Evolutionary conservation across 2,329 filamentous ascomycete genomes (phyloP).

Genomic region (Pestalotiopsis sp.): DNA sequence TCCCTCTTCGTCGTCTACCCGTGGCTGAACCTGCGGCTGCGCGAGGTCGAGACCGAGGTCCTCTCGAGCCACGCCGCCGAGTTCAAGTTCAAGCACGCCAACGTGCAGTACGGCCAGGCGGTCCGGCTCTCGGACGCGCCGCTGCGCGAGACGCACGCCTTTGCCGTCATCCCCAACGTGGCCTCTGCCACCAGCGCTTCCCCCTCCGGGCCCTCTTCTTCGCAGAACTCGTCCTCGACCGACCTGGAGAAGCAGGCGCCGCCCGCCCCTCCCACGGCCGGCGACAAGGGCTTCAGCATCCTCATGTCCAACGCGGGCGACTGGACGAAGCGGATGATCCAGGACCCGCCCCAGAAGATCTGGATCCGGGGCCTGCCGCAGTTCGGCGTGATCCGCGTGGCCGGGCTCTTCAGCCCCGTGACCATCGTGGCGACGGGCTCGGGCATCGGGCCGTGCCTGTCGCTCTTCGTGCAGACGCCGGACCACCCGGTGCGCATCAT

Average conservation of each 20-base stretch:
- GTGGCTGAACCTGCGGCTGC: conserved; percentile 63
- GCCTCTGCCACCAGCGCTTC: conserved; percentile 12
- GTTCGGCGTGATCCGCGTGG: conserved; percentile 59
- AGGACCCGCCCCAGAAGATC: conserved; percentile 52
- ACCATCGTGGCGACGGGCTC: conserved; percentile 66
- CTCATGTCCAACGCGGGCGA: conserved; percentile 66
- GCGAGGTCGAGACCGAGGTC: conserved; percentile 55
- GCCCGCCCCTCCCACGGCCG: conserved; percentile 22
- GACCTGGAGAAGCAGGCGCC: background rate
- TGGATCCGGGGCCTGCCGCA: conserved; percentile 64
- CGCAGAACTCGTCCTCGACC: conserved; percentile 1
- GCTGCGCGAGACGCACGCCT: conserved; percentile 62
- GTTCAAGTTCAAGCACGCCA: conserved; percentile 58
- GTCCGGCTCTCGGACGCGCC: conserved; percentile 56
- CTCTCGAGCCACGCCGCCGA: conserved; percentile 66
- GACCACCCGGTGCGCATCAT: conserved; percentile 32
- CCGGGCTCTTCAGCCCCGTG: conserved; percentile 57
- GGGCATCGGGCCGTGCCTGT: conserved; percentile 64
- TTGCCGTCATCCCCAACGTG: conserved; percentile 60
- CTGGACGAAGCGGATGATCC: conserved; percentile 62
- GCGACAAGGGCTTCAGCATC: conserved; percentile 53
- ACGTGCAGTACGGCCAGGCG: conserved; percentile 48
- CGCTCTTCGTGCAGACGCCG: conserved; percentile 51
- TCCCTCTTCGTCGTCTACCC: conserved; percentile 61
- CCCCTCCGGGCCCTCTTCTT: conserved; percentile 3